Base-by-base conservation (phyloP, 176 grass and related monocot species). In the Puya raimondii region DNA sequence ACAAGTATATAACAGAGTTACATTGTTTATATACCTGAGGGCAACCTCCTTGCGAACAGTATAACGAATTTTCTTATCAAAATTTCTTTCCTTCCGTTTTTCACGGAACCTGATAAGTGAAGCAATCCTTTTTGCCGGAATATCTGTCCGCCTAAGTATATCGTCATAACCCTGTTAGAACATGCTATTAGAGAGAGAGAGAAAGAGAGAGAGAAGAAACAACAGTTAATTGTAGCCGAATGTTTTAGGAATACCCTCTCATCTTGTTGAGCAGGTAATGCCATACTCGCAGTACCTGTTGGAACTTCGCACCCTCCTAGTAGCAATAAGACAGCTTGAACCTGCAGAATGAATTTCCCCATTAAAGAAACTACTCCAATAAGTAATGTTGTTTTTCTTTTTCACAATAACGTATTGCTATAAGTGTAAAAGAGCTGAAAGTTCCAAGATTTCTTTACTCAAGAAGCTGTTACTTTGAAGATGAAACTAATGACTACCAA, bases 11-110 rank as follows among this genome's bases (percentile, higher is more conserved):
- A 74, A 23, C 54, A 13, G 10, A 16, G 57, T 42, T 11, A 9
- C 15, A 20, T 67, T 9, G 23, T 20, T 53, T 64, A 75, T 70
- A 68, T 69, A 96, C 91, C 91, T 96, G 49, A 85, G 84, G 59
- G 91, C 91, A 48, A 96, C 91, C 84, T 97, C 89, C 73, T 89
- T 92, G 65, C 94, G 94, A 63, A 97, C 89, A 72, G 76, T 82
- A 70, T 92, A 93, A 49, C 94, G 94, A 64, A 92, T 90, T 87
- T 90, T 92, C 80, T 97, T 97, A 78, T 97, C 84, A 72, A 90
- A 97, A 89, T 90, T 92, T 84, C 89, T 97, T 79, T 87, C 94
- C 77, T 92, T 97, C 14, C 94, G 73, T 67, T 97, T 97, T 87
- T 97, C 84, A 13, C 84, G 86, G 84, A 90, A 92, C 63, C 94